Evolutionary conservation across 805 yeast species (phyloP), one percentile per base, ranked within the genome.

Genomic region (Lipomyces spencermartinsiae): DNA sequence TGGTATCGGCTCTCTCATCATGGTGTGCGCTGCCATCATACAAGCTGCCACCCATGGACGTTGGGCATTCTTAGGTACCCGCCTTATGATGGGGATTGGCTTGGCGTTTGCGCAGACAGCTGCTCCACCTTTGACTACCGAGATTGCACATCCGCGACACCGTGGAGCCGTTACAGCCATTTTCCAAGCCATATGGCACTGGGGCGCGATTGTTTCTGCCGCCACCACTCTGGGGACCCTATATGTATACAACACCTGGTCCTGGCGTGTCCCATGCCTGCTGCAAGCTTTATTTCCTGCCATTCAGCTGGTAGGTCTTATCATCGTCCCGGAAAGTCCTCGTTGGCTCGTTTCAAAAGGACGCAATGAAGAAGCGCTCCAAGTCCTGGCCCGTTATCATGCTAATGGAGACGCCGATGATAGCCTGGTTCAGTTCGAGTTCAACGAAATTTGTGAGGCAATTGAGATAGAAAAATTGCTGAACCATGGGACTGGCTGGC

Each of bases 201-300:
- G 83, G 57, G 88, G 88, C 61, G 86, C 86, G 19, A 74, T 83
- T 64, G 75, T 85, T 59, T 85, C 87, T 7, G 84, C 86, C 34
- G 83, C 86, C 84, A 80, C 82, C 61, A 79, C 86, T 2, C 84
- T 79, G 70, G 88, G 87, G 77, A 76, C 73, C 0, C 43, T 53
- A 29, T 14, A 25, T n/a, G 33, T 46, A 1, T 14, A 25, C 34
- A 22, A 22, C 25, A 51, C 56, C 37, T 55, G 80, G 76, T 85
- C 73, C 79, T 73, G 75, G 75, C 67, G 75, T 25, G 34, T 73
- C 64, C 84, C 85, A 10, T 80, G 82, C 4, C 79, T 73, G 65
- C 65, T 82, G 39, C 85, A 83, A 72, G 82, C 80, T 34, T 71
- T 75, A 22, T 68, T 79, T 56, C 83, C 85, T 7, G 59, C 77